Evolutionary conservation across 495 filamentous ascomycete species (phyloP).

Genomic region (Talaromyces stipitatus): DNA sequence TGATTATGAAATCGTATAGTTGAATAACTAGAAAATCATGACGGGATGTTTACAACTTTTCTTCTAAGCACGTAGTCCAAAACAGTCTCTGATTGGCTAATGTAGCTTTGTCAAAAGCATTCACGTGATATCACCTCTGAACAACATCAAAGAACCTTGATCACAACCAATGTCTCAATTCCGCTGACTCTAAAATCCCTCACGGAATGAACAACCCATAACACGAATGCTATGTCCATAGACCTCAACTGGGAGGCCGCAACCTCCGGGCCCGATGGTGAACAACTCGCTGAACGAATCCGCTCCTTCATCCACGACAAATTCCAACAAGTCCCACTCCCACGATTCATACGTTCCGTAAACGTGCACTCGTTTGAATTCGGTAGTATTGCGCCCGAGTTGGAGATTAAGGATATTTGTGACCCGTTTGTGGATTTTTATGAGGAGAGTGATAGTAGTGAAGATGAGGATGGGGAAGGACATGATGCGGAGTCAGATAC

Average conservation of each 20-base stretch:
- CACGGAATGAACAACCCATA: neutral
- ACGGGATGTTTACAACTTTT: no score
- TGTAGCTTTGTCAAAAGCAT: neutral
- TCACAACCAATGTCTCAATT: neutral
- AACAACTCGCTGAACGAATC: conserved; percentile 73
- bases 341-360: conserved; percentile 93
- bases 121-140: neutral
- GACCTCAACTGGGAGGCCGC: conserved; percentile 92
- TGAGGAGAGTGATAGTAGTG: conserved; percentile 64
- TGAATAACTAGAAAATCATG: no score
- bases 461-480: conserved; percentile 35
- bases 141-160: neutral
- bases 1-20: neutral
- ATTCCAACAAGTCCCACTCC: conserved; percentile 85
- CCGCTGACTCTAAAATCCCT: no score
- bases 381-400: conserved; percentile 68
- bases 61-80: neutral
- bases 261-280: conserved; percentile 81
- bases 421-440: conserved; percentile 96
- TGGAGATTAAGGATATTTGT: conserved; percentile 93
- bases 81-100: neutral
- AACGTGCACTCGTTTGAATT: conserved; percentile 92
- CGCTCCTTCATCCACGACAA: conserved; percentile 90
- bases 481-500: neutral
- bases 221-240: conserved; percentile 74